Base-by-base conservation (phyloP, 192 early-diverging fungal genomes). In the Backusella luteola region DNA sequence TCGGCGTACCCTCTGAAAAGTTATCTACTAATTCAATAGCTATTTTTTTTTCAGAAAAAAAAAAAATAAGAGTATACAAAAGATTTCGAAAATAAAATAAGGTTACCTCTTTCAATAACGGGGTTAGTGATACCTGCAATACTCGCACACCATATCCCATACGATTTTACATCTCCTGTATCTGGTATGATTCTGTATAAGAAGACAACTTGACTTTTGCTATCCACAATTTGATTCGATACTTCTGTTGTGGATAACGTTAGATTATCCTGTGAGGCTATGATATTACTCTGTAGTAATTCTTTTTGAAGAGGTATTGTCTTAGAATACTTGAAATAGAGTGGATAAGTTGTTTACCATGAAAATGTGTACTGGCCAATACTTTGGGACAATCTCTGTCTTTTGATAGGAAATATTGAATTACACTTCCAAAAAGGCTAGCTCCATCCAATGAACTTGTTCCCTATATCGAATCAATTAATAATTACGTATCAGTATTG, bases 321-420 rank as follows among this genome's bases (percentile, higher is more conserved):
- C 73, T 17, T 92, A 69, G 14, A 84, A 63, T 66, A 85, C 81
- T 32, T 81, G 76, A 46, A 90, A 83, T 17, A 91, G 69, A 67
- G 88, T 91, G 88, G 34, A 34, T 21, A 46, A 2, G 68, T 73
- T 7, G 7, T 59, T 52, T 87, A 91, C 91, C 93, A 79, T 97
- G 95, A 76, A 96, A 98, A 79, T 98, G 97, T 0, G 97, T 98
- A 7, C 91, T 91, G 0, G 92, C 91, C 34, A 97, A 29, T 0
- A 96, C 81, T 29, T 86, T 87, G 39, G 96, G 95, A 23, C 88
- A 91, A 8, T 83, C 73, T 4, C 73, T 53, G 6, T 73, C 78
- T 3, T 81, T 82, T 11, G 71, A 73, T 21, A 86, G 67, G 71
- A 96, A 87, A 19, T 88, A 53, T 36, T 91, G 86, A 21, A 97